Evolutionary conservation across 768 basidiomycete species (phyloP).

Genomic region (Suillus subluteus): DNA sequence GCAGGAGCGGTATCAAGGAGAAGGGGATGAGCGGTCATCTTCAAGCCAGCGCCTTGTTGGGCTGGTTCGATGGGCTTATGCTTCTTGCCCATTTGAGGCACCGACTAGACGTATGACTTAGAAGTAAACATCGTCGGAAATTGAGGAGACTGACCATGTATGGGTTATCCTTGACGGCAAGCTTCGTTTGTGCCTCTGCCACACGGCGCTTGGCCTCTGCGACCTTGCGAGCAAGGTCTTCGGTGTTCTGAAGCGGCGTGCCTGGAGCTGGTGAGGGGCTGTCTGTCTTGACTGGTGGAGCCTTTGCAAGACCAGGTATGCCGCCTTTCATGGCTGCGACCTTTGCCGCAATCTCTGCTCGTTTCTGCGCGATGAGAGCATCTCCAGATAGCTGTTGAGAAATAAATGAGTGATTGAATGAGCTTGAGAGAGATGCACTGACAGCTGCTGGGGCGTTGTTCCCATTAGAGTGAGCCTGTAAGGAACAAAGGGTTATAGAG

Average conservation of each 20-base stretch:
- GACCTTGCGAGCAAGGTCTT: constrained; percentile 71
- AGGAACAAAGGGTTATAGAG: constrained; percentile 67
- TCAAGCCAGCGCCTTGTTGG: constrained; percentile 81
- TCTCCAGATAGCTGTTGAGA: constrained; percentile 48
- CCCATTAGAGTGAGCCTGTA: constrained; percentile 57
- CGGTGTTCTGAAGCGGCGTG: constrained; percentile 46
- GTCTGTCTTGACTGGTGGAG: constrained; percentile 11
- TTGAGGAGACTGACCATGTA: constrained; percentile 68
- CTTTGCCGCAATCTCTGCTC: constrained; percentile 85
- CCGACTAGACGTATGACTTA: constrained; percentile 41
- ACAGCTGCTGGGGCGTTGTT: constrained; percentile 45
- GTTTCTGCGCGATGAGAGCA: constrained; percentile 80
- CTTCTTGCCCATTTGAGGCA: constrained; percentile 58
- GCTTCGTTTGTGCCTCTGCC: constrained; percentile 77
- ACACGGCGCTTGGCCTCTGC: constrained; percentile 88
- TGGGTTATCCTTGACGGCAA: constrained; percentile 79
- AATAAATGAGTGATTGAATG: constrained; percentile 11
- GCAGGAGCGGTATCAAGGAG: constrained; percentile 64
- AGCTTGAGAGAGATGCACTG: constrained; percentile 30
- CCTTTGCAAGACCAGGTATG: constrained; percentile 34
- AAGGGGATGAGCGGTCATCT: constrained; percentile 90
- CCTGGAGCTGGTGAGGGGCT: constrained; percentile 45
- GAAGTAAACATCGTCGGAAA: background rate
- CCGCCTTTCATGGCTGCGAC: constrained; percentile 71
- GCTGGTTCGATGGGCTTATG: constrained; percentile 60